Evolutionary conservation across 1,284 basidiomycete species (phyloP).

Genomic region (Pseudozyma tsukubaensis): DNA sequence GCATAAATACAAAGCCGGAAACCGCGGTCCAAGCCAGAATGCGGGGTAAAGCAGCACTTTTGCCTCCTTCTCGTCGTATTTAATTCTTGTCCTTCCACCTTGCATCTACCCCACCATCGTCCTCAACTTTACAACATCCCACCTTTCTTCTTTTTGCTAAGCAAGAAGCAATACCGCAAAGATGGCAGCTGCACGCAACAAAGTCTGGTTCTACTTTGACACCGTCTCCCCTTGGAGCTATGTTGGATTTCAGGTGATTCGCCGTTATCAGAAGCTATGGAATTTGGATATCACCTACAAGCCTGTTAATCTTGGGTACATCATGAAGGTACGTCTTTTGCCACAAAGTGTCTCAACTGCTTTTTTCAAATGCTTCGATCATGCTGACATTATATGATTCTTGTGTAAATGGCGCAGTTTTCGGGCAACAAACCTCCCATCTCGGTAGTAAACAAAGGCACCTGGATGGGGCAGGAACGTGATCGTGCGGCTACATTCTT

Average conservation of each 20-base stretch:
- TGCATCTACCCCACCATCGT: background rate
- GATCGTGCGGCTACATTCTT: slow-evolving; percentile 51
- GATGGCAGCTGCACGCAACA: slow-evolving; percentile 35
- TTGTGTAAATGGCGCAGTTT: background rate
- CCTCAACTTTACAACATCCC: background rate
- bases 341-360: background rate
- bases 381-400: background rate
- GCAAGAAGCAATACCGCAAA: background rate
- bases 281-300: slow-evolving; percentile 53
- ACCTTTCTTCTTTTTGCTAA: too few species aligned
- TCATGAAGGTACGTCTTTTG: slow-evolving; percentile 60
- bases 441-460: slow-evolving; percentile 61
- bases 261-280: slow-evolving; percentile 58
- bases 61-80: too few species aligned
- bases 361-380: background rate
- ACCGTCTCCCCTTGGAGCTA: slow-evolving; percentile 65
- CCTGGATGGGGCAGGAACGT: slow-evolving; percentile 56
- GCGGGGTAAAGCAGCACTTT: background rate
- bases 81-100: too few species aligned
- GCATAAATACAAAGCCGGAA: background rate
- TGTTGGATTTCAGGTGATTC: slow-evolving; percentile 56
- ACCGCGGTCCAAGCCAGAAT: too few species aligned
- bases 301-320: slow-evolving; percentile 60
- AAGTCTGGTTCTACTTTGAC: slow-evolving; percentile 61
- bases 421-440: slow-evolving; percentile 63